Evolutionary conservation across 768 basidiomycete genomes (phyloP), one percentile per base, ranked within the genome.

Genomic region (Kwoniella mangroviensis): DNA sequence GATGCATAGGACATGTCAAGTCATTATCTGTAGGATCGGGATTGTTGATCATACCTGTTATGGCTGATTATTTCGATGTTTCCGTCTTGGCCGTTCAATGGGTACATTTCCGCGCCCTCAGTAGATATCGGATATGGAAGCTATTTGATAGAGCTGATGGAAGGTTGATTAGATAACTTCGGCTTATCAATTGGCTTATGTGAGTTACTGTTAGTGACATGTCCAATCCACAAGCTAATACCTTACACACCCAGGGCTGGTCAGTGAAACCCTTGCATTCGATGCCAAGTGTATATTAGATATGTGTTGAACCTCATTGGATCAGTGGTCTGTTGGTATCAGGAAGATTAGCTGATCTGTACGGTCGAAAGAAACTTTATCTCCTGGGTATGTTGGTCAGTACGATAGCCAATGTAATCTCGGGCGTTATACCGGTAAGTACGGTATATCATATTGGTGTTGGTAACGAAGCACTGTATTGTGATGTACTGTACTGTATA

Each of bases 311-410:
- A 49, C 45, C 19, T 17, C 10, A 4, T 15, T 17, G 45, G 5
- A 34, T 55, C 26, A 57, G 71, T 49, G 72, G 75, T 15, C 64
- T 76, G 9, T 70, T 79, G 10, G 67, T 79, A 22, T 62, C 73
- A 7, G 78, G 78, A 3, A 72, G 75, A 26, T 12, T 73, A 2
- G 78, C 78, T n/a, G 78, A 79, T 54, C 55, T 75, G 13, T 89
- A 90, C 71, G 92, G 93, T 1, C 86, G 92, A 42, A 92, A 91
- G 74, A 85, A 84, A 28, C 85, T 85, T 0, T 94, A 93, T 79
- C 65, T 90, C 6, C 9, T 84, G 3, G 93, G 93, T 1, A 87
- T 88, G 28, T 6, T 84, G 2, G 84, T 86, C 66, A 85, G 90
- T 41, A 79, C 85, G 9, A 84, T 85, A 0, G 90, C 90, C 67